Evolutionary conservation across 2,329 filamentous ascomycete genomes (phyloP).

Genomic region (Corynespora cassiicola): DNA sequence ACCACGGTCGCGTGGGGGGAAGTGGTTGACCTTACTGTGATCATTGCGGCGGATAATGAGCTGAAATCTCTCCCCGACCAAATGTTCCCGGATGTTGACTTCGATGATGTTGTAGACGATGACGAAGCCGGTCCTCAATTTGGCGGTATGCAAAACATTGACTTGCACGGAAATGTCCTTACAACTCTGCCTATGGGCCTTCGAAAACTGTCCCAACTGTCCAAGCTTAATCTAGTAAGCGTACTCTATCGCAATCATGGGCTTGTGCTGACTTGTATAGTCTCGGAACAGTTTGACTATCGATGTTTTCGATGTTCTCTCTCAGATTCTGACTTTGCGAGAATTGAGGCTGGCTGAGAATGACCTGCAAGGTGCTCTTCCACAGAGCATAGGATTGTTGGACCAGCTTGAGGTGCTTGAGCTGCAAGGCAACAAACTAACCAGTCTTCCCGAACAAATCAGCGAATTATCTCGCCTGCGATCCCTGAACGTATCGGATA

Average conservation of each 20-base stretch:
- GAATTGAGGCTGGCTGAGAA: slow-evolving; percentile 76
- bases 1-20: slow-evolving; percentile 82
- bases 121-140: slow-evolving; percentile 77
- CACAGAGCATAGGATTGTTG: slow-evolving; percentile 68
- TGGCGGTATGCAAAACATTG: slow-evolving; percentile 78
- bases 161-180: slow-evolving; percentile 85
- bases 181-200: slow-evolving; percentile 76
- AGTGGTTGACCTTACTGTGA: slow-evolving; percentile 82
- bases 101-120: slow-evolving; percentile 64
- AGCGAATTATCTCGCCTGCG: slow-evolving; percentile 73
- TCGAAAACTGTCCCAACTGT: slow-evolving; percentile 74
- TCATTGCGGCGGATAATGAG: slow-evolving; percentile 91
- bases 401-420: slow-evolving; percentile 79
- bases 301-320: slow-evolving; percentile 73
- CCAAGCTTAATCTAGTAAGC: slow-evolving; percentile 79
- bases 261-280: slow-evolving; percentile 48
- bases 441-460: slow-evolving; percentile 71
- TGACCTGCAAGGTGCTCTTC: slow-evolving; percentile 52
- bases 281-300: slow-evolving; percentile 83
- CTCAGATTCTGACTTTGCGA: slow-evolving; percentile 73
- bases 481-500: slow-evolving; percentile 80
- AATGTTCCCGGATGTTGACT: slow-evolving; percentile 75
- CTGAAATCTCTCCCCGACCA: slow-evolving; percentile 74
- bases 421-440: slow-evolving; percentile 79
- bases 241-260: slow-evolving; percentile 6